phyloP scores from a whole-genome alignment of 208 protist species.

The Tritrichomonas musculus region DNA sequence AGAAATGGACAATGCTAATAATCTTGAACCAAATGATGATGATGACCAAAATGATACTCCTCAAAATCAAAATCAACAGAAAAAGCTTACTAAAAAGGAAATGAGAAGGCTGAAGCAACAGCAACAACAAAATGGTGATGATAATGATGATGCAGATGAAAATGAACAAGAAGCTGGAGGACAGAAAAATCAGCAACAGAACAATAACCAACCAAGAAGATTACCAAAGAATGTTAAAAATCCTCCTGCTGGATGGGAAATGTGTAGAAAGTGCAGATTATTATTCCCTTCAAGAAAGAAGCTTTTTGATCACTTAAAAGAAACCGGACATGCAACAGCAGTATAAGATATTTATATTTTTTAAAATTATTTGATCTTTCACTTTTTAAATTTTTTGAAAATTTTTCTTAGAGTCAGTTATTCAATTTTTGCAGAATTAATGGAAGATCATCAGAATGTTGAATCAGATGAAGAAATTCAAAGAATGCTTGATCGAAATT shows the following conservation, averaged over 20 bases:
- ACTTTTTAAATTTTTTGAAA: not conserved
- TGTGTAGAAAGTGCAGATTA: conserved; percentile 18
- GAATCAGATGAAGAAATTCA: not conserved
- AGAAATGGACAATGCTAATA: not conserved
- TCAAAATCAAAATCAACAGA: not conserved
- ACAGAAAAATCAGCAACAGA: not conserved
- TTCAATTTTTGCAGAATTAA: too few species aligned
- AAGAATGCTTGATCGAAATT: not conserved
- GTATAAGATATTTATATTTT: not conserved
- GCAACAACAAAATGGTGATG: not conserved
- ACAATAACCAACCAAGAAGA: not conserved
- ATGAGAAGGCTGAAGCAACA: not conserved
- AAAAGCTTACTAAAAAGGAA: not conserved
- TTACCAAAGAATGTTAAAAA: not conserved
- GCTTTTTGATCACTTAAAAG: not conserved
- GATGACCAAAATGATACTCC: not conserved
- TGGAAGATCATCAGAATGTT: not conserved
- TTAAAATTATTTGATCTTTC: not conserved
- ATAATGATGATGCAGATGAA: not conserved
- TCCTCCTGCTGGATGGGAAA: not conserved
- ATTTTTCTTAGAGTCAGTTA: not conserved
- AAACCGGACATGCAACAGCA: not conserved
- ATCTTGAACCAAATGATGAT: not conserved
- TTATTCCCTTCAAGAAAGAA: not conserved
- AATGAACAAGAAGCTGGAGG: not conserved